Percentiles rank a stretch among this genome's conserved stretches.
These are phyloP conservation scores for Clonostachys byssicola DNA, from an alignment of 2,329 filamentous ascomycete species.

Conservation along the genomic window DNA sequence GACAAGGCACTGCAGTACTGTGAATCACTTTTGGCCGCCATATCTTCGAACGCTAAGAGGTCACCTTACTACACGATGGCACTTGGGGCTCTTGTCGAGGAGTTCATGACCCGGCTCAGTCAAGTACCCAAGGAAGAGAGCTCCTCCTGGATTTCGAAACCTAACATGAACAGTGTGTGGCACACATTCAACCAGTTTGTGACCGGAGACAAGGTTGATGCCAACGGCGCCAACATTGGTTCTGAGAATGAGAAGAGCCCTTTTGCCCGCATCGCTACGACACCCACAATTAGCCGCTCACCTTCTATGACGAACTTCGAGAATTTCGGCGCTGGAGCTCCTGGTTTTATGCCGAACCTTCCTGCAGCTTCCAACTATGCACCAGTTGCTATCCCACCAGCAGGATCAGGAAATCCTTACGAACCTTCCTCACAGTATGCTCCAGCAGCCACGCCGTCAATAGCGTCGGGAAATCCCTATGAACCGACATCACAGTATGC, in stretches of 20 bases:
- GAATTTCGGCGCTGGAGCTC: conserved; percentile 51
- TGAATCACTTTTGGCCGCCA: conserved; percentile 71
- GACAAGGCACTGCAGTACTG: conserved; percentile 89
- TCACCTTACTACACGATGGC: conserved; percentile 82
- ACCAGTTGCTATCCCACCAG: conserved; percentile 13
- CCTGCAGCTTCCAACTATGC: not conserved
- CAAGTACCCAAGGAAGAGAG: conserved; percentile 79
- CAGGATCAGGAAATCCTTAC: conserved; percentile 18
- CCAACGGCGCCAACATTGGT: conserved; percentile 60
- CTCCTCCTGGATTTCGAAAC: conserved; percentile 88
- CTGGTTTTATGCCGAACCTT: conserved; percentile 12
- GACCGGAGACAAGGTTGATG: conserved; percentile 83
- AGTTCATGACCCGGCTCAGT: conserved; percentile 77
- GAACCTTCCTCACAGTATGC: conserved; percentile 33
- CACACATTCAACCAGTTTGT: conserved; percentile 96
- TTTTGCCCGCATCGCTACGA: conserved; percentile 75
- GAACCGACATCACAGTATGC: conserved; percentile 12
- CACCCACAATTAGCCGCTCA: conserved; percentile 69
- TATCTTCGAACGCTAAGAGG: conserved; percentile 75
- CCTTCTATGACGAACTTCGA: conserved; percentile 71
- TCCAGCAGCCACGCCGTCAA: conserved; percentile 12
- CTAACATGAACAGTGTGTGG: conserved; percentile 90
- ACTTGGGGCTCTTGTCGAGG: conserved; percentile 74
- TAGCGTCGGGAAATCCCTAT: conserved; percentile 15
- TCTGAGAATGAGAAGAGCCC: conserved; percentile 65